Evolutionary conservation across 2,329 filamentous ascomycete species (phyloP), one percentile per base, ranked within the genome.

Genomic region (Arthrocladium fulminans): DNA sequence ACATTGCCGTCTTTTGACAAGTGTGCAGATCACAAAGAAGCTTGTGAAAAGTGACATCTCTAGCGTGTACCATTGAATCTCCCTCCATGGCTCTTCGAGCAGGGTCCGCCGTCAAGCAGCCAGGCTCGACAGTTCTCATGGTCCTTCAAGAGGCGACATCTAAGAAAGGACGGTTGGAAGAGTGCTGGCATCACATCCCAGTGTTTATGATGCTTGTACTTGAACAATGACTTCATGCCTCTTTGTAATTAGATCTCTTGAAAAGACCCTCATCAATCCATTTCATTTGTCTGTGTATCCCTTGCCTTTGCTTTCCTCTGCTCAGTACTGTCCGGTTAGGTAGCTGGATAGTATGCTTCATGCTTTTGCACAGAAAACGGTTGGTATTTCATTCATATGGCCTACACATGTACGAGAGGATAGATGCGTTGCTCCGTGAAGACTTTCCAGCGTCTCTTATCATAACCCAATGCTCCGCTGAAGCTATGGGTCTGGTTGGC

Each of bases 161-260:
- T 22, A 38, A 19, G 27, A n/a, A n/a, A 30, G 32, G 23, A 27
- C 44, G 35, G 20, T 22, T 47, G 20, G 34, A 37, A 47, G n/a
- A 27, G 34, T 5, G 12, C 35, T 12, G 23, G 34, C 44, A 32
- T 20, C 15, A 22, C n/a, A n/a, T n/a, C n/a, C n/a, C n/a, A 40
- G 17, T 40, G 17, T 40, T 20, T n/a, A 30, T 15, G 15, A 40
- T 44, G 41, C 41, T 44, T 23, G 25, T 30, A 20, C 23, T 44
- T 44, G 41, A 19, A 47, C 23, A 38, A 39, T 38, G 32, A 47
- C n/a, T 47, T 47, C 44, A 39, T 37, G 32, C 44, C 23, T 29
- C 44, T 38, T 24, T 47, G 44, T 47, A 47, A 37, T 47, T 47
- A 47, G 44, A 47, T 47, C 32, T 47, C 44, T 47, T 34, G 44